Evolutionary conservation across 176 grass and related monocot species (phyloP).

Genomic region (Avena eriantha): DNA sequence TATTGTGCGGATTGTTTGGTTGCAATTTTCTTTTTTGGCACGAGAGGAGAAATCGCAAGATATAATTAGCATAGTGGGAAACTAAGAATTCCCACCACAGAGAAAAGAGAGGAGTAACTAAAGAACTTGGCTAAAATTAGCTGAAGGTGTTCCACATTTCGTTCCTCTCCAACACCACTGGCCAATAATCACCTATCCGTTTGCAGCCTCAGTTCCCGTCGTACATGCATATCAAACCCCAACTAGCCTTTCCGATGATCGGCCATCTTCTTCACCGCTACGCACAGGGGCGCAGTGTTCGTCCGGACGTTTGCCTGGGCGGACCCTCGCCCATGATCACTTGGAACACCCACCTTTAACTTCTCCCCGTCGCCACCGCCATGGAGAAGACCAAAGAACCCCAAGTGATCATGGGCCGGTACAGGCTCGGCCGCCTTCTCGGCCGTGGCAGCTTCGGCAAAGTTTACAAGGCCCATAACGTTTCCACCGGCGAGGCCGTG

Average conservation of each 20-base stretch:
- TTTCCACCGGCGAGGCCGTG: slow-evolving; percentile 59
- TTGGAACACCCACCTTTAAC: neutral
- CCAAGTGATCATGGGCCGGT: slow-evolving; percentile 64
- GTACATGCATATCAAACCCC: slow-evolving; percentile 33
- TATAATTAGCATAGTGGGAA: neutral
- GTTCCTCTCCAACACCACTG: slow-evolving; percentile 17
- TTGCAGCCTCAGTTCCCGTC: slow-evolving; percentile 32
- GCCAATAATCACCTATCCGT: slow-evolving; percentile 37
- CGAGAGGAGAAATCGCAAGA: no score
- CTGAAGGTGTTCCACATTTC: slow-evolving; percentile 17
- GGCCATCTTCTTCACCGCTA: neutral
- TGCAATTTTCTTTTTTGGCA: no score
- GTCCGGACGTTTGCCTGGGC: slow-evolving; percentile 36
- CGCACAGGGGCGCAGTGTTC: neutral
- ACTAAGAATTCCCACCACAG: neutral
- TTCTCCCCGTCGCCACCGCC: neutral
- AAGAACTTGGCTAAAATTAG: slow-evolving; percentile 38
- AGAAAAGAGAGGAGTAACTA: neutral
- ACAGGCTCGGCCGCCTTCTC: slow-evolving; percentile 66
- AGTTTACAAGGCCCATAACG: slow-evolving; percentile 75
- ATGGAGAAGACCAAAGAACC: slow-evolving; percentile 43
- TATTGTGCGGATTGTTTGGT: no score
- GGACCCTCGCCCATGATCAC: slow-evolving; percentile 43
- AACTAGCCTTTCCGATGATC: neutral
- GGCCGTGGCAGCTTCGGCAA: slow-evolving; percentile 83